Conservation (phyloP, 2,329 filamentous ascomycete species). For the Dothideomycetes sp. region DNA sequence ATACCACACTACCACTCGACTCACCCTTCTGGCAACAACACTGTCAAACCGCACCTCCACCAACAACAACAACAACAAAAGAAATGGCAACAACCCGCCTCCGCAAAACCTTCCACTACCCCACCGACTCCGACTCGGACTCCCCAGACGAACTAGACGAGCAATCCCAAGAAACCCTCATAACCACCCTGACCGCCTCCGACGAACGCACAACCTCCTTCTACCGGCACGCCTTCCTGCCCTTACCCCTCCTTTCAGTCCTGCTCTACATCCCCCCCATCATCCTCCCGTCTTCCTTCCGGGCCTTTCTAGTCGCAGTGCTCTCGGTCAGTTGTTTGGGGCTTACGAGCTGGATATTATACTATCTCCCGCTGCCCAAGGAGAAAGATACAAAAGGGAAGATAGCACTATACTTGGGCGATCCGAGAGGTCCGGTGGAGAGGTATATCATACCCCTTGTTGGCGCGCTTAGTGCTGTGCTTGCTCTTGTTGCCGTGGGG, state of each 20-base stretch:
- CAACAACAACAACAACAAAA: not conserved
- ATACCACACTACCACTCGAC: no score
- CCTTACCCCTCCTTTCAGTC: slow-evolving; percentile 46
- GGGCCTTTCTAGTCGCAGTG: slow-evolving; percentile 36
- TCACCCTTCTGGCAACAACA: no score
- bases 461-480: slow-evolving; percentile 41
- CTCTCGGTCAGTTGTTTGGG: slow-evolving; percentile 53
- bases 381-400: slow-evolving; percentile 24
- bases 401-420: slow-evolving; percentile 17
- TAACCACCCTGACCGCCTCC: slow-evolving; percentile 41
- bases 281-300: slow-evolving; percentile 23
- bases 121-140: slow-evolving; percentile 42
- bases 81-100: slow-evolving; percentile 49
- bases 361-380: slow-evolving; percentile 25
- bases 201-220: slow-evolving; percentile 32
- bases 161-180: slow-evolving; percentile 60
- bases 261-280: slow-evolving; percentile 46
- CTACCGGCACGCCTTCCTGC: slow-evolving; percentile 40
- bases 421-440: slow-evolving; percentile 39
- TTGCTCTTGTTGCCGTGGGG: slow-evolving; percentile 37
- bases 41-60: no score
- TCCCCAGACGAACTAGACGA: slow-evolving; percentile 60
- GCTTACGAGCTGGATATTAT: slow-evolving; percentile 50
- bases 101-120: slow-evolving; percentile 69
- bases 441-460: slow-evolving; percentile 52